phyloP scores from a whole-genome alignment of 2,329 filamentous ascomycete species.

The Penicillium occitanis region DNA sequence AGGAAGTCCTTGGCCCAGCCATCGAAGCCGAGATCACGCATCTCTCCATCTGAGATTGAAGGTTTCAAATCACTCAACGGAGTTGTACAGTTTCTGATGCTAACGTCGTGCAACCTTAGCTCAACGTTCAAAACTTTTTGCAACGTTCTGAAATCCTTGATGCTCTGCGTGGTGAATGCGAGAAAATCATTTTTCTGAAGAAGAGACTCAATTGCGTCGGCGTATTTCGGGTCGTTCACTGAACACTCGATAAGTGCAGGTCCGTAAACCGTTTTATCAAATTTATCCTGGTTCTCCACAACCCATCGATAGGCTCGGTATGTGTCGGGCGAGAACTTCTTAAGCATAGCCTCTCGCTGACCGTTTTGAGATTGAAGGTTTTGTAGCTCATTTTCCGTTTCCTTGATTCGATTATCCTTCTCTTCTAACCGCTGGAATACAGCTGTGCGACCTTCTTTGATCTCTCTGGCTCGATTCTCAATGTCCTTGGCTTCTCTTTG shows the following conservation, averaged over 20 bases:
- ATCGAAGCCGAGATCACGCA: constrained; percentile 66
- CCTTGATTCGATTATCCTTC: constrained; percentile 38
- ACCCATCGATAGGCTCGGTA: constrained; percentile 79
- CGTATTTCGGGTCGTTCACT: constrained; percentile 69
- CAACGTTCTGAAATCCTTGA: constrained; percentile 71
- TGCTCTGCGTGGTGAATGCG: constrained; percentile 72
- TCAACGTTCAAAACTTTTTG: constrained; percentile 65
- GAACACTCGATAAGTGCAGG: constrained; percentile 79
- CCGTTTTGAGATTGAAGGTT: constrained; percentile 72
- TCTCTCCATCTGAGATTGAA: constrained; percentile 57
- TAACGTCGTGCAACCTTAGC: constrained; percentile 68
- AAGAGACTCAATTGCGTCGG: constrained; percentile 59
- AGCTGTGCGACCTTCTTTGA: constrained; percentile 39
- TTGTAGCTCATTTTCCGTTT: constrained; percentile 53
- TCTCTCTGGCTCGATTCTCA: constrained; percentile 41
- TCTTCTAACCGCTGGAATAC: constrained; percentile 37
- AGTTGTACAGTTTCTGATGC: constrained; percentile 63
- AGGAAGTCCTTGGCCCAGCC: constrained; percentile 78
- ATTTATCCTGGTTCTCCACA: constrained; percentile 64
- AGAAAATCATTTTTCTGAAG: constrained; percentile 56
- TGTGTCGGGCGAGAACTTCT: constrained; percentile 61
- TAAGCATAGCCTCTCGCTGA: constrained; percentile 68
- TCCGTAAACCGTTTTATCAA: constrained; percentile 75
- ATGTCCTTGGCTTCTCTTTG: constrained; percentile 39
- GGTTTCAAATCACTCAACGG: constrained; percentile 57